Evolutionary conservation across 1,284 basidiomycete species (phyloP).

Genomic region (Moesziomyces antarcticus): DNA sequence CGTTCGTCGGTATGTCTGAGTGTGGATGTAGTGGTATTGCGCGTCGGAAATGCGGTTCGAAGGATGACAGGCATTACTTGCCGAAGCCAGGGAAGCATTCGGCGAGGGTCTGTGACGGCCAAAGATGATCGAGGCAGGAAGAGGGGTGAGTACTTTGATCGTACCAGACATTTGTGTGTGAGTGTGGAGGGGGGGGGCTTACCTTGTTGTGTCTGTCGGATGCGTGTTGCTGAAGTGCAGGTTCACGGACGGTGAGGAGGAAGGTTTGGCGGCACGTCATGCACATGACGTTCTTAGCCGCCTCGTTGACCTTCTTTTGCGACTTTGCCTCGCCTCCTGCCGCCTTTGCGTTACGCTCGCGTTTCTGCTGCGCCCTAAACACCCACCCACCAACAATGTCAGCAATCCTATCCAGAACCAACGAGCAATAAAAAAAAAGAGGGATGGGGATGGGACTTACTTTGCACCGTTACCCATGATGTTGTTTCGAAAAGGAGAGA

Average conservation of each 20-base stretch:
- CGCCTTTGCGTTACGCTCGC: conserved; percentile 64
- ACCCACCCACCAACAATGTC: neutral
- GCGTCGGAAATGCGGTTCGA: too few relatives aligned
- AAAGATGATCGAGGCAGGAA: neutral
- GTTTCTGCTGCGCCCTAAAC: conserved; percentile 63
- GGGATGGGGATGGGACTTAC: conserved; percentile 18
- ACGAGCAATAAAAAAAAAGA: neutral
- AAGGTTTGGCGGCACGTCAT: conserved; percentile 70
- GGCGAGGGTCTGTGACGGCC: conserved; percentile 26
- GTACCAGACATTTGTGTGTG: too few relatives aligned
- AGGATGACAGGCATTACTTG: conserved; percentile 8
- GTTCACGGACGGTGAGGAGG: conserved; percentile 70
- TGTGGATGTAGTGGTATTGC: neutral
- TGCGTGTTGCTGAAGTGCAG: conserved; percentile 63
- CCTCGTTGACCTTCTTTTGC: conserved; percentile 67
- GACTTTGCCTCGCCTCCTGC: conserved; percentile 57
- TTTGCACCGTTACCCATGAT: conserved; percentile 61
- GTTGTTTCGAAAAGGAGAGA: neutral
- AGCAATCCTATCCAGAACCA: neutral
- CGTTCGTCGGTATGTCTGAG: neutral
- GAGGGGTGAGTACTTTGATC: neutral
- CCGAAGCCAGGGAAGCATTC: conserved; percentile 47
- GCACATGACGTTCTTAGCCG: conserved; percentile 70
- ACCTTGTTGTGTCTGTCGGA: conserved; percentile 61
- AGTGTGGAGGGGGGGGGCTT: too few relatives aligned